A percentile compares a stretch with the other conserved stretches of the same genome.
Evolutionary conservation across 2,329 filamentous ascomycete genomes (phyloP).

Genomic region (Alternaria gaisen): DNA sequence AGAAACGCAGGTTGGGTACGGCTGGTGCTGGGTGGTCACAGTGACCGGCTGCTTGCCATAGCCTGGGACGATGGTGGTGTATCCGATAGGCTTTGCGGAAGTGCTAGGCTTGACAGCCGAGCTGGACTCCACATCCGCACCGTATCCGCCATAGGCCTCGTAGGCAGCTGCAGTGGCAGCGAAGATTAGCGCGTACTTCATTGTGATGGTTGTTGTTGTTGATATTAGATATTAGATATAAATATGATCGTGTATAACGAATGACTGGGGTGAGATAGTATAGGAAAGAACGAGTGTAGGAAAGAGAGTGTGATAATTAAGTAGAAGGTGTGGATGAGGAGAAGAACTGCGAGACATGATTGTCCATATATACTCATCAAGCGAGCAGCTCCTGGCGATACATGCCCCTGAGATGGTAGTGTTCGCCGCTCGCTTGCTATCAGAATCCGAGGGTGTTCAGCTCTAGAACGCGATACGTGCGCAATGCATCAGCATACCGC

Average conservation of each 20-base stretch:
- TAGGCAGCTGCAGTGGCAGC: conserved; percentile 36
- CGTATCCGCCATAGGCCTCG: conserved; percentile 29
- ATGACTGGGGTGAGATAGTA: conserved; percentile 36
- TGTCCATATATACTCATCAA: conserved; percentile 24
- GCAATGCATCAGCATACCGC: conserved; percentile 8
- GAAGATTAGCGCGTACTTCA: conserved; percentile 40
- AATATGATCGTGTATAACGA: conserved; percentile 29
- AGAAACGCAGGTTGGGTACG: conserved; percentile 41
- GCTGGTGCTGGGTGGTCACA: conserved; percentile 44
- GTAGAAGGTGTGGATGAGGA: conserved; percentile 27
- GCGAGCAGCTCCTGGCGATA: background rate
- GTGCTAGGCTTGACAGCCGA: conserved; percentile 22
- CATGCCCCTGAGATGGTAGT: conserved; percentile 22
- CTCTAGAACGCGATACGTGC: conserved; percentile 13
- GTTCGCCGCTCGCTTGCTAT: conserved; percentile 14
- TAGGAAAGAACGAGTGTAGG: conserved; percentile 23
- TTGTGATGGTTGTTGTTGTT: conserved; percentile 23
- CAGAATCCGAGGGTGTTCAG: conserved; percentile 6
- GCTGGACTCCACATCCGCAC: conserved; percentile 18
- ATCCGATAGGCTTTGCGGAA: conserved; percentile 27
- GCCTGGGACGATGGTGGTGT: conserved; percentile 42
- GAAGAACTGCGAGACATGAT: background rate
- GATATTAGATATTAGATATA: conserved; percentile 15
- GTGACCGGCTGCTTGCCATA: conserved; percentile 39
- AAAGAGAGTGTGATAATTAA: conserved; percentile 27